Percentiles rank a stretch among this genome's conserved stretches.
Conservation (phyloP, 2,329 filamentous ascomycete species). For the Pseudogymnoascus sp. region DNA sequence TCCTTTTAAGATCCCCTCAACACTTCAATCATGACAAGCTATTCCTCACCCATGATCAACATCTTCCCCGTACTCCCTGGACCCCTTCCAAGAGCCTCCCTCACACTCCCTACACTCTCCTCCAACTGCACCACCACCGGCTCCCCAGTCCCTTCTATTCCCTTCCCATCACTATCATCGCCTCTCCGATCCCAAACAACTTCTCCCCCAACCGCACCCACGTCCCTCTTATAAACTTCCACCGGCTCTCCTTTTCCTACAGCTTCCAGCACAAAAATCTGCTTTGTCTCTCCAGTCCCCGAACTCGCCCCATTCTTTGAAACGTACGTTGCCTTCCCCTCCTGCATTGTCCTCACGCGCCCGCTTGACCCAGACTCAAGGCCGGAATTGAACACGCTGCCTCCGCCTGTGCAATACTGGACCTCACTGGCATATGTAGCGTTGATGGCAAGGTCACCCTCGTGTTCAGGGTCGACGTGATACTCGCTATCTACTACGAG, state of each 20-base stretch:
- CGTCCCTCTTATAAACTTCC: slow-evolving; percentile 50
- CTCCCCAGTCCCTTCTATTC: slow-evolving; percentile 9
- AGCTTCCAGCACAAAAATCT: slow-evolving; percentile 16
- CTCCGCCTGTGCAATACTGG: background rate
- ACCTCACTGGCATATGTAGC: slow-evolving; percentile 36
- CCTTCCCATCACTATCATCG: slow-evolving; percentile 15
- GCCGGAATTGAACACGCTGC: slow-evolving; percentile 29
- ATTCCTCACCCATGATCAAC: slow-evolving; percentile 14
- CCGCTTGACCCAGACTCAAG: slow-evolving; percentile 35
- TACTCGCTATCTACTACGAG: slow-evolving; percentile 49
- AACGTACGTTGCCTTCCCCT: slow-evolving; percentile 50
- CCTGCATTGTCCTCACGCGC: slow-evolving; percentile 43
- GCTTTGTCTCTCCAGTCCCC: slow-evolving; percentile 33
- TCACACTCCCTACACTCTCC: slow-evolving; percentile 22
- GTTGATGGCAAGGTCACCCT: slow-evolving; percentile 38
- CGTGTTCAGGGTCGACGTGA: slow-evolving; percentile 33
- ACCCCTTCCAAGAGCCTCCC: slow-evolving; percentile 30
- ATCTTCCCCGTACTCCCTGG: slow-evolving; percentile 22
- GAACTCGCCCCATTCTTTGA: slow-evolving; percentile 23
- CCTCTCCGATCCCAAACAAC: slow-evolving; percentile 41
- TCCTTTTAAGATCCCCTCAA: background rate
- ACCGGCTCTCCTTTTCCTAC: slow-evolving; percentile 6
- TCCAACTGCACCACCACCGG: slow-evolving; percentile 5
- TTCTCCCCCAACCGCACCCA: slow-evolving; percentile 46
- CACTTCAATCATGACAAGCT: background rate